Base-by-base conservation (phyloP, 108 stramenopile species). In the Fragilariopsis cylindrus region DNA sequence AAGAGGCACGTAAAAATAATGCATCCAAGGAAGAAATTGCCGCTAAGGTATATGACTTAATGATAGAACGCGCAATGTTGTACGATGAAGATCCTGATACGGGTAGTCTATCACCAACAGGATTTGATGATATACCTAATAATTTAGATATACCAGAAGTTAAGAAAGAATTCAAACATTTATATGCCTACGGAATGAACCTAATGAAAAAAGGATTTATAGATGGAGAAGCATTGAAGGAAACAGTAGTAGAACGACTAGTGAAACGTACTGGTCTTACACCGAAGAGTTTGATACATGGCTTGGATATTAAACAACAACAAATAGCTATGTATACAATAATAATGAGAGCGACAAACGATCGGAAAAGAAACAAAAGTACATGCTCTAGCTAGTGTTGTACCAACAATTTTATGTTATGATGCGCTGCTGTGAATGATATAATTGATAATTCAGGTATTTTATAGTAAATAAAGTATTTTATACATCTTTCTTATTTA, bases 61-160 rank as follows among this genome's bases (percentile, higher is more conserved):
- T 92, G 91, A 89, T 92, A 72, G 90, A 92, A 76, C 82, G 87
- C 58, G 88, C 88, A 5, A 86, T 92, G 88, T 46, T 21, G 3
- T 92, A 88, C 72, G 91, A 92, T 63, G 69, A 86, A 45, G 87
- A 87, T 66, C 81, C 91, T 8, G 87, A 89, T 46, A 84, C 76
- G 2, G 85, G 87, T 4, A 64, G 44, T 40, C 68, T 92, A 75
- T 77, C 88, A 18, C 91, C 88, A 7, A 92, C 88, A 4, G 70
- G 85, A 73, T 92, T 87, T 65, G 86, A 91, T 57, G 86, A 91
- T 57, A 89, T 91, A 42, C 81, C 82, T 18, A 84, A 79, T 46
- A 87, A 87, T 67, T 70, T 91, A 19, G 86, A 91, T 19, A 77
- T 89, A 48, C 82, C 86, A 16, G 90, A 91, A 65, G 90, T 91